Evolutionary conservation across 1,284 basidiomycete genomes (phyloP), one percentile per base, ranked within the genome.

Genomic region (Boletus nobilissimus): DNA sequence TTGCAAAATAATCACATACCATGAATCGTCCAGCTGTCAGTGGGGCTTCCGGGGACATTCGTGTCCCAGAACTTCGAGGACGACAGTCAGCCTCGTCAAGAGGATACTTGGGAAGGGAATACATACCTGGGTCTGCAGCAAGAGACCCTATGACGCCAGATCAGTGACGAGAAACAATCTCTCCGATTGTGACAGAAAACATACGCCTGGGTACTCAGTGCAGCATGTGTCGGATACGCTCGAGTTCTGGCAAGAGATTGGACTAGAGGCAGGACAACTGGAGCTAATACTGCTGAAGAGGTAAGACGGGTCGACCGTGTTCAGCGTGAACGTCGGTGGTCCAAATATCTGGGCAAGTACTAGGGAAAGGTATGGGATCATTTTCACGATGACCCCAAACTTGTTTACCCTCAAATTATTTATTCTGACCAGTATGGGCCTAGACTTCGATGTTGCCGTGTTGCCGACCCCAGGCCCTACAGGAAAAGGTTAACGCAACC

Each of bases 11-110:
- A 75, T 40, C 34, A 81, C 89, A 40, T 78, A 92, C 94, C 94
- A 76, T 95, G 94, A 77, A 95, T 93, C 1, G 94, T 94, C 94
- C 94, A 95, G 81, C 91, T 94, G 82, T 94, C 82, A 24, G 79
- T 80, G 24, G 94, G 93, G 3, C 94, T 93, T 60, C 91, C 92
- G 1, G 90, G 87, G 1, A 94, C 92, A 76, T 91, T 81, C 7
- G 89, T 89, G 79, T 94, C 92, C 92, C 93, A 93, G 82, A 93
- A 92, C 91, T 93, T 82, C 40, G 43, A 7, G 38, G 13, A 76
- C 6, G 38, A 74, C 57, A 13, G 22, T 80, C 65, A 81, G 64
- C 19, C 6, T 38, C 43, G 38, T 39, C 22, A 18, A 34, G n/a
- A 57, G 13, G 24, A 39, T 60, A 26, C 6, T 26, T 13, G 3